Evolutionary conservation across 2,329 filamentous ascomycete species (phyloP), one percentile per base, ranked within the genome.

Genomic region (Graphiopsis chlorocephala): DNA sequence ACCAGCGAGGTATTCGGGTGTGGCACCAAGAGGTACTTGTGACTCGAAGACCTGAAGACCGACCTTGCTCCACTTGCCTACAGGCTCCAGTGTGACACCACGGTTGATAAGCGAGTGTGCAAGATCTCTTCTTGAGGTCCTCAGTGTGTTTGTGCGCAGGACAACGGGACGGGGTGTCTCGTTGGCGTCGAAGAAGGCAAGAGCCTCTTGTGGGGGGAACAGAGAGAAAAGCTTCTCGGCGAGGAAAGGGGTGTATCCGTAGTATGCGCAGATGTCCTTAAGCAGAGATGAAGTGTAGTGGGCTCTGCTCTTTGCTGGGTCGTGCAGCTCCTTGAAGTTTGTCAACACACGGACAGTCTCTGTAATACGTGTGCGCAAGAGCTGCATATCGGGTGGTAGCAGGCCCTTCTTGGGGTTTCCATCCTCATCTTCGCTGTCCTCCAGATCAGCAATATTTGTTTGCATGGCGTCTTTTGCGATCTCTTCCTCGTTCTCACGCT

Each of bases 161-260:
- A 99, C 95, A 65, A 99, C 89, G 4, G 95, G 95, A 60, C 95
- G 88, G 15, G 93, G 88, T 29, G 91, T 93, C 81, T 99, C 95
- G 87, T 99, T 99, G 72, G 94, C 94, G 81, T 99, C 95, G 81
- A 99, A 98, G 80, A 99, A 99, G 63, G 93, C 93, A 72, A 98
- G 96, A 0, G 95, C 95, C 81, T 99, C 95, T 72, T 90, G 89
- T 0, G 95, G 92, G 1, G 93, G 88, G 80, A 99, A 98, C 7
- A 99, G 87, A 74, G 90, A 89, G 81, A 93, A 93, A 17, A 99
- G 88, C 83, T 98, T 99, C 79, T 97, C 92, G 4, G 93, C 95
- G n/a, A 99, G 85, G 80, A 90, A 98, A 42, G 90, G 87, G 3
- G 91, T 96, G 82, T 99, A 99, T 66, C 94, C 93, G 76, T 99